phyloP scores from a whole-genome alignment of 768 basidiomycete genomes.

The Lactarius trivialis region DNA sequence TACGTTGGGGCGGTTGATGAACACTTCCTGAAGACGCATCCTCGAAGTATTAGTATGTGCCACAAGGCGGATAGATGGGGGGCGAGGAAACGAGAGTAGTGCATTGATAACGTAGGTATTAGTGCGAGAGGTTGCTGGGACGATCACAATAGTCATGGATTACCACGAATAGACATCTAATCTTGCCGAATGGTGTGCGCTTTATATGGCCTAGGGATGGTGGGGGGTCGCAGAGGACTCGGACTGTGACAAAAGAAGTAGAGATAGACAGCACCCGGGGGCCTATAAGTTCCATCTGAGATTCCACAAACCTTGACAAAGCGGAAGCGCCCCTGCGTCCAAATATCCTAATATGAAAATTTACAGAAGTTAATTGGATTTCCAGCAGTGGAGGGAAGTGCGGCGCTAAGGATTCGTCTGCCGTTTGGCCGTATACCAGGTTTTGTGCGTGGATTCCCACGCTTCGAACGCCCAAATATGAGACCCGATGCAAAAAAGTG shows the following conservation, averaged over 20 bases:
- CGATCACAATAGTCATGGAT: slow-evolving; percentile 21
- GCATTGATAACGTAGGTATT: slow-evolving; percentile 15
- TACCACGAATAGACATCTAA: not conserved
- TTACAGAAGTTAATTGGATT: slow-evolving; percentile 10
- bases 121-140: slow-evolving; percentile 21
- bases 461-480: not conserved
- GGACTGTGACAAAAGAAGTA: slow-evolving; percentile 10
- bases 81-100: slow-evolving; percentile 19
- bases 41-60: slow-evolving; percentile 9
- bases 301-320: slow-evolving; percentile 11
- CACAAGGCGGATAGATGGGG: slow-evolving; percentile 17
- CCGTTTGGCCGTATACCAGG: not conserved
- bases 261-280: not conserved
- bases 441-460: not conserved
- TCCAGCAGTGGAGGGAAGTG: slow-evolving; percentile 13
- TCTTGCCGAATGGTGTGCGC: not conserved
- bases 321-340: slow-evolving; percentile 1
- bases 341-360: not conserved
- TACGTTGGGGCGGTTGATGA: slow-evolving; percentile 7
- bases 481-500: not conserved
- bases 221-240: not conserved
- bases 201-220: slow-evolving; percentile 15
- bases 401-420: slow-evolving; percentile 9
- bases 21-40: slow-evolving; percentile 3
- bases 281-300: not conserved